phyloP scores from a whole-genome alignment of 345 rosid species.

The Balakata baccata region DNA sequence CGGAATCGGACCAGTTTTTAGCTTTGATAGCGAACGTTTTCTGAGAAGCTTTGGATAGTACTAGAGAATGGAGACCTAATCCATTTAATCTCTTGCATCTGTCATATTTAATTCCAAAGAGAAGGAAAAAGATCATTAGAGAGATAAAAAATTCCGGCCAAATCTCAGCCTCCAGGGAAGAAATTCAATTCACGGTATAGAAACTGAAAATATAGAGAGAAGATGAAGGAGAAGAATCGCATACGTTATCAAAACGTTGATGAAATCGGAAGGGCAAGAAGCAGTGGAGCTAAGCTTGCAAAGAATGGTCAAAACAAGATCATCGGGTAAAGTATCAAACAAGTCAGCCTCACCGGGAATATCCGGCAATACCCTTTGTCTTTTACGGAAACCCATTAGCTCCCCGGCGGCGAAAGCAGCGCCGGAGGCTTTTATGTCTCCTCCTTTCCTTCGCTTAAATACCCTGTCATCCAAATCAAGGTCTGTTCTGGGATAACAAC shows the following conservation, averaged over 20 bases:
- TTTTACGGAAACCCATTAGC: constrained; percentile 31
- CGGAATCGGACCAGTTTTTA: constrained; percentile 71
- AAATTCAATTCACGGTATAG: no score
- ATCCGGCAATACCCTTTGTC: constrained; percentile 34
- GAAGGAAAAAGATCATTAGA: background rate
- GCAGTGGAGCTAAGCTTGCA: constrained; percentile 59
- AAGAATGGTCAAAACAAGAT: constrained; percentile 65
- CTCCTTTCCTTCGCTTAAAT: constrained; percentile 6
- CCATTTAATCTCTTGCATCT: constrained; percentile 84
- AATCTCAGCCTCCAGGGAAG: background rate
- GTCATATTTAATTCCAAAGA: constrained; percentile 20
- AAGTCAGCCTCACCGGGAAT: constrained; percentile 31
- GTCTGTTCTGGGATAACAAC: constrained; percentile 42
- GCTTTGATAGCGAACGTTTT: constrained; percentile 60
- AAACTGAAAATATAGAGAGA: no score
- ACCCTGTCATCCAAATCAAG: constrained; percentile 20
- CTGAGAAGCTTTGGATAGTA: constrained; percentile 57
- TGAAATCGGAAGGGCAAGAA: constrained; percentile 64
- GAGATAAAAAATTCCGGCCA: background rate
- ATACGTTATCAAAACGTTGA: constrained; percentile 67
- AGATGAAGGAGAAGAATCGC: constrained; percentile 1
- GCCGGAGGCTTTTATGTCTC: background rate
- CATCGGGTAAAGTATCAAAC: constrained; percentile 72
- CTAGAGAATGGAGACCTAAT: constrained; percentile 49
- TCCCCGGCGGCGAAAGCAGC: constrained; percentile 17